These are phyloP conservation scores for Hawksworthiomyces lignivorus DNA, from an alignment of 2,329 filamentous ascomycete genomes.

Conservation along the genomic window DNA sequence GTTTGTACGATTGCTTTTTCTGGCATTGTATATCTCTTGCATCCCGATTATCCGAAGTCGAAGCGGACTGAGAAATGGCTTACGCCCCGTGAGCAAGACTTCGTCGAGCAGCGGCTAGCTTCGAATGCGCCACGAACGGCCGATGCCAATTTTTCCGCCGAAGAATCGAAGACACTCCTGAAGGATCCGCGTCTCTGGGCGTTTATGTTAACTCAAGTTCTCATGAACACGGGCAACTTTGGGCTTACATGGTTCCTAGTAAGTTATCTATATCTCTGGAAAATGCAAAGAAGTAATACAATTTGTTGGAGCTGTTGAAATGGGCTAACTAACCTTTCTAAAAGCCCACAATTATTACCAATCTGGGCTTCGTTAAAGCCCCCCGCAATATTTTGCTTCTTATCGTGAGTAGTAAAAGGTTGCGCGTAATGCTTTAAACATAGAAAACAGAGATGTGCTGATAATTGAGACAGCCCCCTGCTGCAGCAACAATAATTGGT, in stretches of 20 bases:
- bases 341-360: slow-evolving; percentile 5
- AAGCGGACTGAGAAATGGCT: slow-evolving; percentile 6
- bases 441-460: not conserved
- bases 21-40: slow-evolving; percentile 4
- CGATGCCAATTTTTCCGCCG: slow-evolving; percentile 4
- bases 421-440: not conserved
- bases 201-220: slow-evolving; percentile 9
- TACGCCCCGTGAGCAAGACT: slow-evolving; percentile 11
- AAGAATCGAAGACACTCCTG: slow-evolving; percentile 7
- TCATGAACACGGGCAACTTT: slow-evolving; percentile 12
- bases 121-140: slow-evolving; percentile 6
- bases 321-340: not conserved
- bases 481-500: slow-evolving; percentile 4
- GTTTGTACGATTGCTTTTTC: slow-evolving; percentile 8
- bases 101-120: slow-evolving; percentile 9
- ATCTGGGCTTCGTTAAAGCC: slow-evolving; percentile 3
- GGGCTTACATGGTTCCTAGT: slow-evolving; percentile 10
- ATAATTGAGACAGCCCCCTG: slow-evolving; percentile 8
- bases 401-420: slow-evolving; percentile 4
- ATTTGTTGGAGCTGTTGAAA: too few species aligned
- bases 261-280: not conserved
- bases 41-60: slow-evolving; percentile 11
- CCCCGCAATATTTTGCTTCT: slow-evolving; percentile 10
- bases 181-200: slow-evolving; percentile 9
- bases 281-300: too few species aligned